Conservation (phyloP, 108 stramenopile species). For the Chaetoceros muelleri region DNA sequence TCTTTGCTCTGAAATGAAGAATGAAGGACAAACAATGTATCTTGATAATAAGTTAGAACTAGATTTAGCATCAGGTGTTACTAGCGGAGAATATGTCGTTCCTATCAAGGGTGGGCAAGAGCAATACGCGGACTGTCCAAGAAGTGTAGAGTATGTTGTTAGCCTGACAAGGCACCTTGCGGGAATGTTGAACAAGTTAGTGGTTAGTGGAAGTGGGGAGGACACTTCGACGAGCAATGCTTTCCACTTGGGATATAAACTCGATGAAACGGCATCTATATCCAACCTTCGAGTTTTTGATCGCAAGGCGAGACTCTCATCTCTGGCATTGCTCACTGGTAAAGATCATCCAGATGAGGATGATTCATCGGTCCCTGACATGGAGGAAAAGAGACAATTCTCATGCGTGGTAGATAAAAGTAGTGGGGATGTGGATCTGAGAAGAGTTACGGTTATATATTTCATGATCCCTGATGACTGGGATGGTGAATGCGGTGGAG, state of each 20-base stretch:
- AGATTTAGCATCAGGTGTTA: conserved; percentile 18
- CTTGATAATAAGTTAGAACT: conserved; percentile 18
- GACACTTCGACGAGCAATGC: background rate
- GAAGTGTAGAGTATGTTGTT: conserved; percentile 29
- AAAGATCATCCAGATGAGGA: conserved; percentile 2
- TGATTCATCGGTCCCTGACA: background rate
- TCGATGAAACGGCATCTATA: conserved; percentile 22
- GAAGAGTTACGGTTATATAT: conserved; percentile 22
- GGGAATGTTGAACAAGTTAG: conserved; percentile 1
- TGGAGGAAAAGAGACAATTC: conserved; percentile 1
- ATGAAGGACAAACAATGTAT: conserved; percentile 17
- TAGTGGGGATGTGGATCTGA: conserved; percentile 4
- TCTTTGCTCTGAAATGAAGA: conserved; percentile 10
- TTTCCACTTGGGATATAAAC: background rate
- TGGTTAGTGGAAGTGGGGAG: background rate
- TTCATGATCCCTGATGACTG: conserved; percentile 17
- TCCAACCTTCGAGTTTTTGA: conserved; percentile 25
- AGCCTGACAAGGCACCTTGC: conserved; percentile 22
- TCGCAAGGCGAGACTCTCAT: conserved; percentile 25
- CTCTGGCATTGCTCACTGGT: conserved; percentile 19
- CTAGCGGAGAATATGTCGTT: conserved; percentile 21
- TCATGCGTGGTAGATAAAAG: conserved; percentile 1
- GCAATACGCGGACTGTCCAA: conserved; percentile 21
- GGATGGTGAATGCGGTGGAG: conserved; percentile 22
- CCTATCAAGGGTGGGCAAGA: conserved; percentile 26